Conservation (phyloP, 177 flowering plant species). For the Telopea speciosissima region DNA sequence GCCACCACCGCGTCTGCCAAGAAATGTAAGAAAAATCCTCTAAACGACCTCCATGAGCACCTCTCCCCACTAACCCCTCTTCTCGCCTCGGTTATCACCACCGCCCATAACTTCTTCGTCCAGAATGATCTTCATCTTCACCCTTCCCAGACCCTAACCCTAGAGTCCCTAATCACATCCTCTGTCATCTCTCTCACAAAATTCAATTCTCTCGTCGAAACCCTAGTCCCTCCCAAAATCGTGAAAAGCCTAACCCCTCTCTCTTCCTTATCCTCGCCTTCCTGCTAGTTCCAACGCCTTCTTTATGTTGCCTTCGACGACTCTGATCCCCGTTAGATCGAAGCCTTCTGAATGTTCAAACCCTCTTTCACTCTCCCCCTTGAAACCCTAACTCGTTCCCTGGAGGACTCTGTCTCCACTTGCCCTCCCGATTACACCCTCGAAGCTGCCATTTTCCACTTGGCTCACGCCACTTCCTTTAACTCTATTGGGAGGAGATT, state of each 20-base stretch:
- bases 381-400: slow-evolving; percentile 33
- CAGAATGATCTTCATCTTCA: no score
- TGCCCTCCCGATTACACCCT: slow-evolving; percentile 34
- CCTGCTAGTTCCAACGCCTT: slow-evolving; percentile 52
- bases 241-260: slow-evolving; percentile 7
- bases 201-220: slow-evolving; percentile 22
- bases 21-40: slow-evolving; percentile 8
- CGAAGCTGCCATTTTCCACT: slow-evolving; percentile 48
- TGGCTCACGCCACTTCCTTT: slow-evolving; percentile 52
- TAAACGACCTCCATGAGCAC: slow-evolving; percentile 5
- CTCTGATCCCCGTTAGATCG: no score
- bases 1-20: no score
- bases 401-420: slow-evolving; percentile 22
- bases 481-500: slow-evolving; percentile 44
- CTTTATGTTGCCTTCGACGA: slow-evolving; percentile 24
- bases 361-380: slow-evolving; percentile 34
- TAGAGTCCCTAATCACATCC: slow-evolving; percentile 39
- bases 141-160: slow-evolving; percentile 53
- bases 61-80: slow-evolving; percentile 27
- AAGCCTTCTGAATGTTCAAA: no score
- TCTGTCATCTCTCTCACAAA: slow-evolving; percentile 29
- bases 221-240: slow-evolving; percentile 10
- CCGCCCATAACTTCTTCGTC: slow-evolving; percentile 39
- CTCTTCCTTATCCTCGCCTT: slow-evolving; percentile 11
- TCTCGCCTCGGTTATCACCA: slow-evolving; percentile 35